Percentiles rank a stretch among this genome's conserved stretches.
Evolutionary conservation across 768 basidiomycete genomes (phyloP).

Genomic region (Pleurotus djamor): DNA sequence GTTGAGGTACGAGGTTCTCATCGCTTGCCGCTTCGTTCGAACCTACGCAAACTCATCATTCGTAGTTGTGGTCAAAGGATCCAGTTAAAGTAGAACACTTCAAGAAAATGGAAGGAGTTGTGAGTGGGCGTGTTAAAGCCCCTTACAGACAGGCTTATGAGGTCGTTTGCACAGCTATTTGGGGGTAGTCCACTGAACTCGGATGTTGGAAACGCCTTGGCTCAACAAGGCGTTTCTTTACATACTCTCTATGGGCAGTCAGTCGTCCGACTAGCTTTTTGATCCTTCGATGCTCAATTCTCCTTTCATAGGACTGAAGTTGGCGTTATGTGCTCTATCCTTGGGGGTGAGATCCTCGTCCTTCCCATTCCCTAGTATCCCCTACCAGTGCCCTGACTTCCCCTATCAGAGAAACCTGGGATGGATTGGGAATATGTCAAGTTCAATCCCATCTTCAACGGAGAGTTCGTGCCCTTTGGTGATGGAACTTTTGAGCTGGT

Average conservation of each 20-base stretch:
- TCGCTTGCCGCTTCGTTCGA: background rate
- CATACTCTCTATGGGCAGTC: background rate
- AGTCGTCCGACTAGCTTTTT: too few species aligned
- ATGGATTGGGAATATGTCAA: slow-evolving; percentile 20
- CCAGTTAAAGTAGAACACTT: slow-evolving; percentile 8
- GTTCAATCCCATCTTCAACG: slow-evolving; percentile 10
- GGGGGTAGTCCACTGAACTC: slow-evolving; percentile 16
- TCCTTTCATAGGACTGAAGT: slow-evolving; percentile 9
- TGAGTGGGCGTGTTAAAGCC: background rate
- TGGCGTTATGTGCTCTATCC: slow-evolving; percentile 10
- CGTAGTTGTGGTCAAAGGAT: slow-evolving; percentile 7
- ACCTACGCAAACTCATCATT: background rate
- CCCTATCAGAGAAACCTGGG: slow-evolving; percentile 8
- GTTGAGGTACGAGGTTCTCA: slow-evolving; percentile 19
- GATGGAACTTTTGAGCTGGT: slow-evolving; percentile 18
- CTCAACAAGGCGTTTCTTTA: background rate
- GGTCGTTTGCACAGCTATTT: slow-evolving; percentile 7
- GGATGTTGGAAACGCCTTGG: slow-evolving; percentile 25
- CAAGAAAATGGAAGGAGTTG: slow-evolving; percentile 6
- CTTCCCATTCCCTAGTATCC: background rate
- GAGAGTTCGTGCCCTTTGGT: slow-evolving; percentile 13
- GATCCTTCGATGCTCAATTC: too few species aligned
- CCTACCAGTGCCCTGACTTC: too few species aligned
- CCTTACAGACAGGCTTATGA: background rate
- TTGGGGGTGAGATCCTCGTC: slow-evolving; percentile 2